Percentiles rank a stretch among this genome's conserved stretches.
Evolutionary conservation across 129 eudicot species (phyloP).

Genomic region (Apium graveolens): DNA sequence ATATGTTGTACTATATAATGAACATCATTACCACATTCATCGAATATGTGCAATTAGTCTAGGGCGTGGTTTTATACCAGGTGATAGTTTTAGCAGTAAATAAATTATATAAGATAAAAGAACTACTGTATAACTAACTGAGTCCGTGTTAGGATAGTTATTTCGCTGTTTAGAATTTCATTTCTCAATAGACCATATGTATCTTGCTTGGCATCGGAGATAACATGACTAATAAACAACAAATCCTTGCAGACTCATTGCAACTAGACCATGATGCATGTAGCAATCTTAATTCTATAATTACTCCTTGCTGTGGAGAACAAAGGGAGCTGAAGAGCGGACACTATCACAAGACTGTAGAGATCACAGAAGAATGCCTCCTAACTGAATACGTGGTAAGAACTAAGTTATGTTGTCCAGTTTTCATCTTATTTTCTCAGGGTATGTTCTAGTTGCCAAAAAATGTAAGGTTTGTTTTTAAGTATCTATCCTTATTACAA

Average conservation of each 20-base stretch:
- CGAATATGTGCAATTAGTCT: not conserved
- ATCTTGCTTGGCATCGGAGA: not conserved
- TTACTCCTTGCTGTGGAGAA: conserved; percentile 85
- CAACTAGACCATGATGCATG: conserved; percentile 90
- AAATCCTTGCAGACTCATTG: conserved; percentile 53
- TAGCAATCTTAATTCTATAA: conserved; percentile 74
- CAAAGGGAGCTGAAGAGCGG: conserved; percentile 74
- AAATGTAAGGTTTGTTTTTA: not conserved
- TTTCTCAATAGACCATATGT: conserved; percentile 71
- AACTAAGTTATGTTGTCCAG: not conserved
- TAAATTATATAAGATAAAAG: not conserved
- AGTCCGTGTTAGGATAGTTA: not conserved
- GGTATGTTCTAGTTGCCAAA: not conserved
- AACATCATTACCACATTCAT: not conserved
- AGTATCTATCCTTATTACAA: not conserved
- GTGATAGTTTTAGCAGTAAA: not conserved
- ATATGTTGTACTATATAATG: not conserved
- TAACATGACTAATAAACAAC: not conserved
- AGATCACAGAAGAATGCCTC: conserved; percentile 82
- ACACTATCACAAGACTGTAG: conserved; percentile 75
- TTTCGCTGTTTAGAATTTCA: conserved; percentile 33
- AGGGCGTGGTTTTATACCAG: not conserved
- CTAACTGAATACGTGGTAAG: conserved; percentile 81
- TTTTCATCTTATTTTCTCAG: not conserved
- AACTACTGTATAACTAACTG: not conserved